A percentile compares a stretch with the other conserved stretches of the same genome.
Evolutionary conservation across 192 early-diverging fungal genomes (phyloP).

Genomic region (Umbelopsis isabellina): DNA sequence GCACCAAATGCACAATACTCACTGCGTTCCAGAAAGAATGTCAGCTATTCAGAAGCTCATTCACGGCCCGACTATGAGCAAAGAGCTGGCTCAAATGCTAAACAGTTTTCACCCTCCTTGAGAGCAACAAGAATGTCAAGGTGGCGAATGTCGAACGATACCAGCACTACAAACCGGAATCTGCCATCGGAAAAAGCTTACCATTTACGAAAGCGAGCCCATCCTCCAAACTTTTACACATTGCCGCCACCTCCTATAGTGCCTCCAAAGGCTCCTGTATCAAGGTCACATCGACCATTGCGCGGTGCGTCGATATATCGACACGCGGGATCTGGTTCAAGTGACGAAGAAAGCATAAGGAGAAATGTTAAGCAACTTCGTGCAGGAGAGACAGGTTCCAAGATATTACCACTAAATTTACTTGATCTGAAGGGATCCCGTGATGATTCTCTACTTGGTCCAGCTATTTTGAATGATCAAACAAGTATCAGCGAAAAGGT

Average conservation of each 20-base stretch:
- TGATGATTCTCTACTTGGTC: conserved; percentile 4
- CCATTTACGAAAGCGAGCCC: conserved; percentile 18
- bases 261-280: neutral
- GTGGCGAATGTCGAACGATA: conserved; percentile 4
- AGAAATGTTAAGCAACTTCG: conserved; percentile 12
- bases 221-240: conserved; percentile 10
- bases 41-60: conserved; percentile 8
- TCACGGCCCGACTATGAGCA: neutral
- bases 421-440: neutral
- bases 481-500: neutral
- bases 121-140: conserved; percentile 10
- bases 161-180: neutral
- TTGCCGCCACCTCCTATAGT: neutral
- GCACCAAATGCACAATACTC: conserved; percentile 3
- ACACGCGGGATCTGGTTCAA: conserved; percentile 3
- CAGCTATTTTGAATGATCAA: conserved; percentile 4
- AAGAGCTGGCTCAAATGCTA: neutral
- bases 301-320: neutral
- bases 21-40: neutral
- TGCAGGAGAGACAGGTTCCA: conserved; percentile 7
- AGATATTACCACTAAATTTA: conserved; percentile 3
- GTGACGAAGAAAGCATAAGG: conserved; percentile 12
- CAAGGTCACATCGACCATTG: neutral
- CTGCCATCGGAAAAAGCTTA: conserved; percentile 8
- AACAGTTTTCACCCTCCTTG: neutral